These are phyloP conservation scores for Lipomyces yamanashiensis DNA, from an alignment of 805 yeast species.

Conservation along the genomic window DNA sequence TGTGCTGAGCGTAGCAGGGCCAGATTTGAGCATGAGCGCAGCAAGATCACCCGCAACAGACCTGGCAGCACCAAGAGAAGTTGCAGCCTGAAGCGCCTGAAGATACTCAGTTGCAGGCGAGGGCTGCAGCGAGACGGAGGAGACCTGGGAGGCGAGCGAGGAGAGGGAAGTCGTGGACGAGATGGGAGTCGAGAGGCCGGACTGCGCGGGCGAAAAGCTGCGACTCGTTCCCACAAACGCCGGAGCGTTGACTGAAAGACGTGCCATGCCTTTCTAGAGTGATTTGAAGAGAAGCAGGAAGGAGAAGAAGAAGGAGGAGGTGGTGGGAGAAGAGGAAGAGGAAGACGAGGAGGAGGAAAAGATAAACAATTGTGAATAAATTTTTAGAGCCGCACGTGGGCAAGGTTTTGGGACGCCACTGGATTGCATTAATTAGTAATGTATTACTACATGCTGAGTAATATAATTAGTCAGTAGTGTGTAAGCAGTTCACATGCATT, in stretches of 20 bases:
- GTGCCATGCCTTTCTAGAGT: conserved; percentile 17
- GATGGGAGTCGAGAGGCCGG: conserved; percentile 41
- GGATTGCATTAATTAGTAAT: not conserved
- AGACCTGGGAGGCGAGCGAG: conserved; percentile 48
- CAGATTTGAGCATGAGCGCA: conserved; percentile 53
- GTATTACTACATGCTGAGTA: too few species aligned
- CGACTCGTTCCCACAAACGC: conserved; percentile 14
- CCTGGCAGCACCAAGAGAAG: conserved; percentile 60
- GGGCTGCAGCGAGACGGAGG: conserved; percentile 59
- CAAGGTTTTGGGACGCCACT: conserved; percentile 10
- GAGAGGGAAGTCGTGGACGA: conserved; percentile 59
- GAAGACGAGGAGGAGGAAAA: conserved; percentile 7
- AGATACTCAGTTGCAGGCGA: conserved; percentile 69
- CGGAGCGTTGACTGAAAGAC: conserved; percentile 18
- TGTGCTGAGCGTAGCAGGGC: conserved; percentile 56
- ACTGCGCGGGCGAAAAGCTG: conserved; percentile 28
- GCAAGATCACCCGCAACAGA: conserved; percentile 60
- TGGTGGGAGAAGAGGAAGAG: not conserved
- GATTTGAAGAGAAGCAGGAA: not conserved
- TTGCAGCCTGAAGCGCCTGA: conserved; percentile 55
- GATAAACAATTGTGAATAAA: conserved; percentile 6
- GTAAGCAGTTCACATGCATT: not conserved
- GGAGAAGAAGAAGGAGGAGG: not conserved
- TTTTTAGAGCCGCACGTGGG: conserved; percentile 21
- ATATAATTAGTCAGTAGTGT: too few species aligned